These are phyloP conservation scores for Penicillium roqueforti DNA, from an alignment of 495 filamentous ascomycete genomes.

Conservation along the genomic window DNA sequence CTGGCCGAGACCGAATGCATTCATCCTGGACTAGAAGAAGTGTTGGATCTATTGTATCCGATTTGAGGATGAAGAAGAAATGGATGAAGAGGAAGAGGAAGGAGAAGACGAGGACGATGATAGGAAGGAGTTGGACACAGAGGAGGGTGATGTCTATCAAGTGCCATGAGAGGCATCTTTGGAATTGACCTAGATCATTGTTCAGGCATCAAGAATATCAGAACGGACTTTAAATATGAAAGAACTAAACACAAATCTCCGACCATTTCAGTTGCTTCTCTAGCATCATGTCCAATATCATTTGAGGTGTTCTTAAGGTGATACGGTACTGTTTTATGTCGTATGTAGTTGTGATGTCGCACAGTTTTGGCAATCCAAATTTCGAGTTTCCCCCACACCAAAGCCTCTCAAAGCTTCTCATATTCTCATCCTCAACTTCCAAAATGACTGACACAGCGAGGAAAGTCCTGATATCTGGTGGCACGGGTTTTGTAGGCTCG, in stretches of 20 bases:
- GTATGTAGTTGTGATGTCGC: not conserved
- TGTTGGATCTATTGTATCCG: not conserved
- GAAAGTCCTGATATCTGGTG: slow-evolving; percentile 52
- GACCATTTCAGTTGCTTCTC: not conserved
- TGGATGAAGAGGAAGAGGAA: not conserved
- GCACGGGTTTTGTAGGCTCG: slow-evolving; percentile 49
- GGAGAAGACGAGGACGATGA: not conserved
- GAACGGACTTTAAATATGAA: not conserved
- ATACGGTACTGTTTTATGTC: not conserved
- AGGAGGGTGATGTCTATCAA: not conserved
- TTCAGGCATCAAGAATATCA: not conserved
- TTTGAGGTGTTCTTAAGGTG: not conserved
- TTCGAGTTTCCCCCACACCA: not conserved
- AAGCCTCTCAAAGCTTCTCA: not conserved
- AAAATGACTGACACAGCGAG: slow-evolving; percentile 10
- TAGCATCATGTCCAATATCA: not conserved
- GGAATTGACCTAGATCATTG: not conserved
- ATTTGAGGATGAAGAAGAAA: not conserved
- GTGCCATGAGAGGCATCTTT: not conserved
- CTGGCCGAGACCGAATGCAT: slow-evolving; percentile 4
- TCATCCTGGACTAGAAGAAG: slow-evolving; percentile 6
- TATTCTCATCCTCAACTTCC: slow-evolving; percentile 6
- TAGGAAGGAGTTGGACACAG: not conserved
- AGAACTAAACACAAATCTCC: not conserved
- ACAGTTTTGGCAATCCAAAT: not conserved